These are phyloP conservation scores for Musa acuminata DNA, from an alignment of 176 grass and related monocot species.

Conservation along the genomic window DNA sequence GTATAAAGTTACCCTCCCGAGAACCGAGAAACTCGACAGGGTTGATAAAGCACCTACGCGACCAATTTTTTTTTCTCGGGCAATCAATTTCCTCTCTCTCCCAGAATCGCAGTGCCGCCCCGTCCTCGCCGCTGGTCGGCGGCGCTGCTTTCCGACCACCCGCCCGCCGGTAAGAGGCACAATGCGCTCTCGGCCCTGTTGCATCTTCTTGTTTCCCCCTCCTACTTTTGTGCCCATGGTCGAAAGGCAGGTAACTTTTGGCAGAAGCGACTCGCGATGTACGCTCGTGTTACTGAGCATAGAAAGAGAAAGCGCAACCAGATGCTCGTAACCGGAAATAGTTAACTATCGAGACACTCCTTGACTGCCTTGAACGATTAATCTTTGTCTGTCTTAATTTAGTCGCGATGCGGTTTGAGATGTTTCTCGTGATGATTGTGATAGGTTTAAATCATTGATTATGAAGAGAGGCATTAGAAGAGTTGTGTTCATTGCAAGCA, in stretches of 20 bases:
- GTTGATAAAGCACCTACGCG: not conserved
- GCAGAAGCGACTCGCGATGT: not conserved
- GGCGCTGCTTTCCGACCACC: not conserved
- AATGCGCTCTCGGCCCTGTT: not conserved
- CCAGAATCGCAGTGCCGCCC: not conserved
- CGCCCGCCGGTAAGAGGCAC: not conserved
- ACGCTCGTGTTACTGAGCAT: not conserved
- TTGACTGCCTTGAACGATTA: not conserved
- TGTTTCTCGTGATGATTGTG: not conserved
- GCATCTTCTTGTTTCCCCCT: no score
- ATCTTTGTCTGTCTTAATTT: not conserved
- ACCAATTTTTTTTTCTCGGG: not conserved
- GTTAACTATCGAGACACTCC: not conserved
- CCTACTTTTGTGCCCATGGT: not conserved
- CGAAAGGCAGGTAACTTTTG: not conserved
- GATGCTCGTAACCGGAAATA: not conserved
- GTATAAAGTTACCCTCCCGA: not conserved
- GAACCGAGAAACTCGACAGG: not conserved
- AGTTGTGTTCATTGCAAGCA: not conserved
- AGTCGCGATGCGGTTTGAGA: not conserved
- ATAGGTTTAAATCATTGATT: not conserved
- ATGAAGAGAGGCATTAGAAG: not conserved
- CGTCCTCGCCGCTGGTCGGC: not conserved
- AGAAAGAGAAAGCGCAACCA: not conserved
- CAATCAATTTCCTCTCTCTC: not conserved